Percentiles rank a stretch among this genome's conserved stretches.
These are phyloP conservation scores for Ogataea hybrid DNA, from an alignment of 1,139 yeast genomes.

Conservation along the genomic window DNA sequence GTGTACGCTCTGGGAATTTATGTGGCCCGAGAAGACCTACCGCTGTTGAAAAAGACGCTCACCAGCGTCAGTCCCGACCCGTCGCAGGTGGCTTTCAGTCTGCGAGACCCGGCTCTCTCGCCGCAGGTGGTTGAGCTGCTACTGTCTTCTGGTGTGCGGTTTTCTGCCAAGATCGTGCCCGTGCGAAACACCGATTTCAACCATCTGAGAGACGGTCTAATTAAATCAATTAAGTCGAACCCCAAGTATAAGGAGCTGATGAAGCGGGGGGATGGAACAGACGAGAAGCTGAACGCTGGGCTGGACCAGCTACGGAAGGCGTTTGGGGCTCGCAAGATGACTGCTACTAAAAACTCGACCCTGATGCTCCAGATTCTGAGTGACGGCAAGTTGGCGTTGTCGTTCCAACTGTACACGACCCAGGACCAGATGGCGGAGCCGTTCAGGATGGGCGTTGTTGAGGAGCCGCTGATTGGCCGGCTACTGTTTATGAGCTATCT, in stretches of 20 bases:
- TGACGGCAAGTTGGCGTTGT: slow-evolving; percentile 46
- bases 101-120: slow-evolving; percentile 57
- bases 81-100: slow-evolving; percentile 55
- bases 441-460: slow-evolving; percentile 48
- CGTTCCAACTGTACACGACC: slow-evolving; percentile 36
- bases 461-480: slow-evolving; percentile 50
- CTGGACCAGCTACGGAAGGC: slow-evolving; percentile 53
- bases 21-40: slow-evolving; percentile 56
- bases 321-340: slow-evolving; percentile 50
- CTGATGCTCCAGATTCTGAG: slow-evolving; percentile 47
- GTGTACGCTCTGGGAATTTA: slow-evolving; percentile 88
- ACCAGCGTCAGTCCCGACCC: slow-evolving; percentile 33
- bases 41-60: slow-evolving; percentile 45
- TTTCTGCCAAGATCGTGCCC: slow-evolving; percentile 77
- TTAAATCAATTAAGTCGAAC: slow-evolving; percentile 68
- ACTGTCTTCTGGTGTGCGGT: slow-evolving; percentile 57
- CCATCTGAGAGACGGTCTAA: slow-evolving; percentile 86
- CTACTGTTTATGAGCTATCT: slow-evolving; percentile 59
- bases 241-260: slow-evolving; percentile 40
- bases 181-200: slow-evolving; percentile 83
- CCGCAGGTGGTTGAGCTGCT: slow-evolving; percentile 52
- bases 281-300: slow-evolving; percentile 44
- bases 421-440: slow-evolving; percentile 36
- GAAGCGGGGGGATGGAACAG: slow-evolving; percentile 32
- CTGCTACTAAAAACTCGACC: slow-evolving; percentile 64